Conservation (phyloP, 192 early-diverging fungal genomes). For the Cetraspora pellucida region DNA sequence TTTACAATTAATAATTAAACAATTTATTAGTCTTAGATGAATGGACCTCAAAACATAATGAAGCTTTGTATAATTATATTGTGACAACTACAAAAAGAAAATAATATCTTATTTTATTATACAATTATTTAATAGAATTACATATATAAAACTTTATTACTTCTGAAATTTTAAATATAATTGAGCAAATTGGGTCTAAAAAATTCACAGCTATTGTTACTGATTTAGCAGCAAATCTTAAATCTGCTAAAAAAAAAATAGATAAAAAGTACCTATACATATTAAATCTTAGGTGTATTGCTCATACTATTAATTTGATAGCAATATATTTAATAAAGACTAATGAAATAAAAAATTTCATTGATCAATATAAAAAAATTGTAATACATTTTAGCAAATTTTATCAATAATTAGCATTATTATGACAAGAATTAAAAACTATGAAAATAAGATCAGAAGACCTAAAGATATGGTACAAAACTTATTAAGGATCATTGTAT, state of each 20-base stretch:
- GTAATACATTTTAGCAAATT: not conserved
- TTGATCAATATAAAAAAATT: too few species aligned
- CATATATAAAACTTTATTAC: too few species aligned
- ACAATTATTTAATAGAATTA: not conserved
- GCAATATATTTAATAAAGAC: not conserved
- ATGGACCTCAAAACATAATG: not conserved
- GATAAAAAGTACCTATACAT: not conserved
- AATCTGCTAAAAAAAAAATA: not conserved
- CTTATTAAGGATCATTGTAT: not conserved
- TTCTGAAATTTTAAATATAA: not conserved
- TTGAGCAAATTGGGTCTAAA: not conserved
- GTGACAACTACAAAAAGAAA: not conserved
- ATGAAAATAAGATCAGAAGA: not conserved
- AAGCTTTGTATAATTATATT: constrained; percentile 2
- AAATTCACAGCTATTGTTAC: not conserved
- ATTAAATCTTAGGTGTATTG: not conserved
- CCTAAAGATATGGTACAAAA: not conserved
- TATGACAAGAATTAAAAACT: not conserved
- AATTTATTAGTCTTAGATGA: not conserved
- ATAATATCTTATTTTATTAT: not conserved
- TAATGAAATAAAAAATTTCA: not conserved
- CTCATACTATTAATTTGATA: constrained; percentile 4
- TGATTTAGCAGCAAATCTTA: too few species aligned
- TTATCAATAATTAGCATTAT: not conserved
- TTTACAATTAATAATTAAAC: not conserved